phyloP scores from a whole-genome alignment of 1,284 basidiomycete species.

The Wallemia hederae region DNA sequence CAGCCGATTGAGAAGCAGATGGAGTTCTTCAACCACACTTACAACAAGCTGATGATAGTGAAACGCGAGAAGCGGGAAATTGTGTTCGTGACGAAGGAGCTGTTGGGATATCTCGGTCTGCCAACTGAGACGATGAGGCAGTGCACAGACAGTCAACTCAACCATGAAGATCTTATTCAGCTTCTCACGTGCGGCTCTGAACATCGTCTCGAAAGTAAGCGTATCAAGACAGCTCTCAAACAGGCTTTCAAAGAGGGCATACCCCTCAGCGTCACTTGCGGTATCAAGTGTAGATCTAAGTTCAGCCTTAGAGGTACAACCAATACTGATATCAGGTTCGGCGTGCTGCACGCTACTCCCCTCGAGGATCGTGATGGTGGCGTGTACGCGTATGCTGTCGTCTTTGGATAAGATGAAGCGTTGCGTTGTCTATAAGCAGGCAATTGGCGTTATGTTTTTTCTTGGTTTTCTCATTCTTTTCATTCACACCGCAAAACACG shows the following conservation, averaged over 20 bases:
- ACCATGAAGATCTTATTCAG: neutral
- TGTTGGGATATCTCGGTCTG: neutral
- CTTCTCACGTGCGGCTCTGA: neutral
- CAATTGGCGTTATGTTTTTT: neutral
- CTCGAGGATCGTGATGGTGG: neutral
- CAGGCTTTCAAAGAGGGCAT: neutral
- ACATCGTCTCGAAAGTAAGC: neutral
- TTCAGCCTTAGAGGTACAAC: neutral
- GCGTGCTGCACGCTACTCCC: neutral
- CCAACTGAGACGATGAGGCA: neutral
- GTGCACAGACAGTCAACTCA: neutral
- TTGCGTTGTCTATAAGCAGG: neutral
- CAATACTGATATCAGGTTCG: neutral
- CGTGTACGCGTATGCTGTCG: neutral
- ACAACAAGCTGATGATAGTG: neutral
- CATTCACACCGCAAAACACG: too few species aligned
- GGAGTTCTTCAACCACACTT: slow-evolving; percentile 1
- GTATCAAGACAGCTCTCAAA: neutral
- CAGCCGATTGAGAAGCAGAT: neutral
- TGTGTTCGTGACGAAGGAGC: neutral
- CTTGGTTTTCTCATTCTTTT: too few species aligned
- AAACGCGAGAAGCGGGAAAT: neutral
- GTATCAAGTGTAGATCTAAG: neutral
- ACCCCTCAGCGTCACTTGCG: neutral
- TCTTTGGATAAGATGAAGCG: neutral